Conservation (phyloP, 108 stramenopile genomes). For the Nannochloropsis salina region DNA sequence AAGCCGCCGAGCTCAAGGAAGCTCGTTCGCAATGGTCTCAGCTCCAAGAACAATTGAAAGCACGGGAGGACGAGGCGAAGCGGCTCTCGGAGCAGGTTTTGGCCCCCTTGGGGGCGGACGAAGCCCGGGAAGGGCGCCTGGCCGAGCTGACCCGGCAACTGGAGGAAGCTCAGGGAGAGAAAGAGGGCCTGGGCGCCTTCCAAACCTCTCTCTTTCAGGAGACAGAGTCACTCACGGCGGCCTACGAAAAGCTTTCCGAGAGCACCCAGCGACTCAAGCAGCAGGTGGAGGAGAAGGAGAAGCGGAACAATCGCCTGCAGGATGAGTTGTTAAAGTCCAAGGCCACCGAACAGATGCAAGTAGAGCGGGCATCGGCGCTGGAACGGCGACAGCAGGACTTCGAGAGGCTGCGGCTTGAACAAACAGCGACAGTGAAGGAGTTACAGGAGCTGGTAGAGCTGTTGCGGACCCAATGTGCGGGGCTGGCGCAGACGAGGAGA, state of each 20-base stretch:
- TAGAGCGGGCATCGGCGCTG: not conserved
- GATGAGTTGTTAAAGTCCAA: not conserved
- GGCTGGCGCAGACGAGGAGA: not conserved
- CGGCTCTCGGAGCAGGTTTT: not conserved
- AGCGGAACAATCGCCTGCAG: constrained; percentile 4
- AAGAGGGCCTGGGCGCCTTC: constrained; percentile 35
- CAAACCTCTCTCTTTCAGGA: not conserved
- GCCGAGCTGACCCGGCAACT: constrained; percentile 32
- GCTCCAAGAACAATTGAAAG: not conserved
- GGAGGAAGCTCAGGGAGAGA: constrained; percentile 1
- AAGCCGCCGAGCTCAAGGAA: not conserved
- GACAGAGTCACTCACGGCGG: not conserved
- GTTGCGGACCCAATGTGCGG: not conserved
- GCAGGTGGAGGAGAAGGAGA: constrained; percentile 6
- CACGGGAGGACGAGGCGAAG: not conserved
- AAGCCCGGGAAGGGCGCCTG: constrained; percentile 17
- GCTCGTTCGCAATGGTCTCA: not conserved
- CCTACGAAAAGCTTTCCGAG: not conserved
- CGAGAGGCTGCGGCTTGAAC: not conserved
- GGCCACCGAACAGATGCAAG: not conserved
- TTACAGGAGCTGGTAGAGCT: not conserved
- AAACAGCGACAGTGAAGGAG: not conserved
- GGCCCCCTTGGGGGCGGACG: not conserved
- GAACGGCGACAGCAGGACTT: not conserved
- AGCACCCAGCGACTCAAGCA: not conserved